Percentiles rank a stretch among this genome's conserved stretches.
These are phyloP conservation scores for Physcomitrellopsis africana DNA, from an alignment of 225 moss, liverwort and hornwort species.

Conservation along the genomic window DNA sequence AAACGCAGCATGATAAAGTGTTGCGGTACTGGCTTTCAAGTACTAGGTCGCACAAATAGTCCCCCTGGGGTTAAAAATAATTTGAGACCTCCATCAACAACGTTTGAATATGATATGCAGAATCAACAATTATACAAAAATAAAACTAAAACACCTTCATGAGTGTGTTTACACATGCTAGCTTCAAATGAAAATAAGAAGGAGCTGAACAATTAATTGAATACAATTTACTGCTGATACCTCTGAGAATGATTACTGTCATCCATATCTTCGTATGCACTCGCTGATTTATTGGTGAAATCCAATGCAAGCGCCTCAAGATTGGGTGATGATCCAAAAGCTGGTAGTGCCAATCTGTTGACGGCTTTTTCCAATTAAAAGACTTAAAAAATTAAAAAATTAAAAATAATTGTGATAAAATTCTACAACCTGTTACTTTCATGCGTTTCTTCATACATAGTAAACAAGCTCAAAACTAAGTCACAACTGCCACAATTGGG, in stretches of 20 bases:
- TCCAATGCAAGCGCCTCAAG: slow-evolving; percentile 86
- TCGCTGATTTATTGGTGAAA: slow-evolving; percentile 50
- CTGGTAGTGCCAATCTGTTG: slow-evolving; percentile 69
- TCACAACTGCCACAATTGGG: not conserved
- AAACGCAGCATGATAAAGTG: slow-evolving; percentile 14
- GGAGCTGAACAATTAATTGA: not conserved
- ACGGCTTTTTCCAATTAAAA: too few relatives aligned
- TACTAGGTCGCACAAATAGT: not conserved
- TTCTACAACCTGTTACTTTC: not conserved
- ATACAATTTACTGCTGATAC: slow-evolving; percentile 22
- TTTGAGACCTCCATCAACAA: not conserved
- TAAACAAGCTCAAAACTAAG: not conserved
- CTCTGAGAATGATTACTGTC: slow-evolving; percentile 50
- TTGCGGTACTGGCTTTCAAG: not conserved
- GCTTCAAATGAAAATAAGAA: slow-evolving; percentile 16
- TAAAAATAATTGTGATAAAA: not conserved
- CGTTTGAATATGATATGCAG: not conserved
- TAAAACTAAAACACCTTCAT: not conserved
- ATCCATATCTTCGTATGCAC: slow-evolving; percentile 48
- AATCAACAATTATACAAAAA: not conserved
- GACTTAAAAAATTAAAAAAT: not conserved
- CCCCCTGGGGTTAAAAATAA: too few relatives aligned
- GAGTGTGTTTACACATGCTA: not conserved
- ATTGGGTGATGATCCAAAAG: slow-evolving; percentile 86
- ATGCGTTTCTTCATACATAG: not conserved